phyloP scores from a whole-genome alignment of 2,329 filamentous ascomycete species.

The Hypoxylon sp. region DNA sequence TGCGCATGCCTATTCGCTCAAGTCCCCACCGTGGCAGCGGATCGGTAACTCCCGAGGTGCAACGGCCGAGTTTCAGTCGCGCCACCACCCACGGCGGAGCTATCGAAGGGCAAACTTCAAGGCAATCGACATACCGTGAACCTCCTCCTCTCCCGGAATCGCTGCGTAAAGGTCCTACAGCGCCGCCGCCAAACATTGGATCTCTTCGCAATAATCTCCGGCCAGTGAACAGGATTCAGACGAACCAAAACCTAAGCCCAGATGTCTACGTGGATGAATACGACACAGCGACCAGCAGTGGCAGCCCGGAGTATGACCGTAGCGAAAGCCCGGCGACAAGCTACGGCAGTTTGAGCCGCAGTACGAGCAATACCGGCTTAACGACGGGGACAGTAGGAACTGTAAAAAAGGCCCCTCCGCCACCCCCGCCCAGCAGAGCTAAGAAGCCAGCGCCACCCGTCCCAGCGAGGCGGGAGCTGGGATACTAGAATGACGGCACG shows the following conservation, averaged over 20 bases:
- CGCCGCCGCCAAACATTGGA: conserved; percentile 52
- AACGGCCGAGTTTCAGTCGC: conserved; percentile 49
- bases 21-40: conserved; percentile 49
- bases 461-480: conserved; percentile 55
- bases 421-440: conserved; percentile 61
- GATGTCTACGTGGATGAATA: conserved; percentile 66
- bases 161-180: conserved; percentile 45
- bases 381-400: conserved; percentile 35
- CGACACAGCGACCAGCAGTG: conserved; percentile 64
- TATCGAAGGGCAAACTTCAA: conserved; percentile 41
- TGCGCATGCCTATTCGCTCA: conserved; percentile 62
- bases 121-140: conserved; percentile 48
- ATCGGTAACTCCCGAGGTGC: conserved; percentile 49
- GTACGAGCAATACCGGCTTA: conserved; percentile 55
- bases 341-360: conserved; percentile 66
- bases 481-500: conserved; percentile 41
- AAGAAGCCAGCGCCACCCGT: conserved; percentile 70
- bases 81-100: conserved; percentile 44
- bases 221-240: conserved; percentile 61
- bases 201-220: conserved; percentile 60
- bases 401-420: conserved; percentile 59
- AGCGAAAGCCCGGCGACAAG: conserved; percentile 69
- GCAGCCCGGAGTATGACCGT: conserved; percentile 65
- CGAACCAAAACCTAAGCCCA: conserved; percentile 54
- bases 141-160: conserved; percentile 46